Evolutionary conservation across 2,329 filamentous ascomycete genomes (phyloP), one percentile per base, ranked within the genome.

Genomic region (Myotisia sp.): DNA sequence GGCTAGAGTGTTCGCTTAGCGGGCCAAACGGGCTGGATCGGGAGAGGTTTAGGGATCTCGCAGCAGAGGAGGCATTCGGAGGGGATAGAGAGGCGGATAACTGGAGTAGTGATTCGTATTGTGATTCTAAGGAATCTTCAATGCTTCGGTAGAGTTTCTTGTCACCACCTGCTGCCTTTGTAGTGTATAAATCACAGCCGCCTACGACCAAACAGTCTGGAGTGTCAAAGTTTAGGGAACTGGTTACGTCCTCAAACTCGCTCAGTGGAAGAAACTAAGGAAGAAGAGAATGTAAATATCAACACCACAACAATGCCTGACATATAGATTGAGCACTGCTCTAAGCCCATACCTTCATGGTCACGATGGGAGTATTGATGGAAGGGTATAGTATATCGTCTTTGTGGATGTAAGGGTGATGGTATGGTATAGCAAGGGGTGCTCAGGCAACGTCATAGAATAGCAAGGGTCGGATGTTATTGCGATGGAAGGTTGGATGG

Each of bases 111-210:
- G 85, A 82, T 47, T 85, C 81, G 67, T 95, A 85, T 57, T 93
- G 84, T 23, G 81, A 80, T 56, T 92, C 85, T 39, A 98, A 73
- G 19, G 82, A 85, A 51, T 81, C 76, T 54, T 94, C 86, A 52
- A 98, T 95, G 53, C 79, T 82, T 60, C 86, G 92, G 67, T 94
- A 94, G 6, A 98, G 68, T 55, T 95, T 95, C 71, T 94, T 94
- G 56, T 98, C 90, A 43, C 79, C 78, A 29, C 86, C 85, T 36
- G 87, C 85, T 19, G 90, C 86, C 60, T 98, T 98, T 17, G 86
- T 94, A 6, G 87, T 95, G 66, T 94, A 98, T 12, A 95, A 70
- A 58, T 98, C 90, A 67, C 87, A 95, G 44, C 83, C 82, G 48
- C 90, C 90, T 18, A 85, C 79, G 40, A 98, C 80, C 47, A 87